Base-by-base conservation (phyloP, 169 alveolate species). In the Babesia microti region DNA sequence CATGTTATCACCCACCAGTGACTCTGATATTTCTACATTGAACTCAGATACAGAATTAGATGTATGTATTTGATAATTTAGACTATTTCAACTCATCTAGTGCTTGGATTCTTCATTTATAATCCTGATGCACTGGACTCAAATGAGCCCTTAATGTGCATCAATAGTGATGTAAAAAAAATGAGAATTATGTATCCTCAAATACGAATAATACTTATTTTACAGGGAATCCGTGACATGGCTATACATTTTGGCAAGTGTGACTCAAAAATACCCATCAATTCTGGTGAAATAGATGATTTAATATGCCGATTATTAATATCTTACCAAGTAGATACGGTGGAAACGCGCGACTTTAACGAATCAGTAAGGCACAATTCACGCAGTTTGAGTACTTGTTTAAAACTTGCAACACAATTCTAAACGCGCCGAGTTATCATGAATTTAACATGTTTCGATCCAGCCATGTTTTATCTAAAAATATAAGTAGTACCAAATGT, bases 321-420 rank as follows among this genome's bases (percentile, higher is more conserved):
- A 12, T 46, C 53, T 12, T 33, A 65, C 27, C 46, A 54, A 14
- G 61, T 65, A 1, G 76, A 65, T 23, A 55, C 70, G 4, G 24
- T 65, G 6, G 76, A 65, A 33, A 54, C 69, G 4, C 69, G 55
- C 18, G 76, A 65, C 18, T 36, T 41, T 18, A 48, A 34, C 2
- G 76, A 65, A 17, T 47, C 55, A 54, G 76, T 55, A 4, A n/a
- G 76, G n/a, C n/a, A n/a, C n/a, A n/a, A n/a, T n/a, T n/a, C n/a
- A n/a, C n/a, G n/a, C n/a, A n/a, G n/a, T n/a, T n/a, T n/a, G n/a
- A n/a, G n/a, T 3, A 1, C 1, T 3, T 11, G 12, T 0, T 5
- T 6, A 14, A 29, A 1, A 0, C 3, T 1, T 11, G 22, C 3
- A 12, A 1, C 1, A 4, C 18, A 52, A 4, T 12, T 12, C 15